Evolutionary conservation across 768 basidiomycete species (phyloP), one percentile per base, ranked within the genome.

Genomic region (Kockovaella imperatae): DNA sequence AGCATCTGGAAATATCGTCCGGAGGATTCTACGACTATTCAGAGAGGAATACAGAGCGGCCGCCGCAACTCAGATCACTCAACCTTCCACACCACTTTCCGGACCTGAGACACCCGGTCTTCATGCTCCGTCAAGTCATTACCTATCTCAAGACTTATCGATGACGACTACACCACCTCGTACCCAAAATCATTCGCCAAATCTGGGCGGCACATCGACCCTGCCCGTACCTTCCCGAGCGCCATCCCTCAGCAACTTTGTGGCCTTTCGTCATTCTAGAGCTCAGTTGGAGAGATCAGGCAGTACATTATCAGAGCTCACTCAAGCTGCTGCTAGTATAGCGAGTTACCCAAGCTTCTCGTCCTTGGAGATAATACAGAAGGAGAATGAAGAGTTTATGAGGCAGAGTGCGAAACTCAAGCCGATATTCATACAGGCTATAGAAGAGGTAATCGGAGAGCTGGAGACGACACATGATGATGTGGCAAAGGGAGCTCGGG

Each of bases 391-490:
- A 4, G 71, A 71, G 14, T 71, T 72, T 38, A 67, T 63, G 53
- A 59, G 50, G 42, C 61, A 68, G 38, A 59, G 56, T 34, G 58
- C 53, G 21, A 60, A 61, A 29, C 69, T 97, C 43, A 95, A 91
- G 72, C 93, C 93, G 2, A 84, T 95, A 1, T 77, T 99, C 46
- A 88, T 96, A 78, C 89, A 95, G 70, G 95, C 90, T 5, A 91
- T 99, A 43, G 86, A 93, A 65, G 93, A 96, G 64, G 86, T 96
- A 15, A 77, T 95, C 36, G 89, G 95, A 57, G 95, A 99, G 71
- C 76, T 99, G 30, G 91, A 95, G 69, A 90, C 87, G 2, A 91
- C 93, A 1, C 88, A 96, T 59, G 87, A 95, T 58, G 90, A 84
- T 60, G 83, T 97, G 17, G 86, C 87, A 7, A 93, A 87, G 75